Conservation (phyloP, 768 basidiomycete genomes). For the Rhodotorula paludigena region DNA sequence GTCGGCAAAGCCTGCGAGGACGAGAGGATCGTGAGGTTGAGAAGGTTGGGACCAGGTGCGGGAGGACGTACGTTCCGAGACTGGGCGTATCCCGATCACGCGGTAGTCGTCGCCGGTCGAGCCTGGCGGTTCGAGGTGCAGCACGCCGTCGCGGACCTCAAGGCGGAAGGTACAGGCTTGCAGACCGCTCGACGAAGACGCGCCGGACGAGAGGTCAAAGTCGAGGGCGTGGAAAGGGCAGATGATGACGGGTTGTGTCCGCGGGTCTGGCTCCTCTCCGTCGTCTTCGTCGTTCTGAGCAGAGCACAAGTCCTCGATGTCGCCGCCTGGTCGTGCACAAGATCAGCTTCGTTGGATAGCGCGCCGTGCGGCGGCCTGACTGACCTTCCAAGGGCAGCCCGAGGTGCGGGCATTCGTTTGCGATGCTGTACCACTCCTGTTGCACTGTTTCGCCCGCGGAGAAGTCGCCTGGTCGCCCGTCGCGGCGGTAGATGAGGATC, state of each 20-base stretch:
- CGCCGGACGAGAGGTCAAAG: conserved; percentile 65
- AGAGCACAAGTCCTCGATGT: conserved; percentile 11
- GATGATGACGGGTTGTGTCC: conserved; percentile 13
- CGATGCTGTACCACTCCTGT: conserved; percentile 15
- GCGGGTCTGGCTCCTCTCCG: not conserved
- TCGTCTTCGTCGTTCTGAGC: not conserved
- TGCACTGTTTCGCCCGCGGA: too few species aligned
- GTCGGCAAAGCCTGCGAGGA: conserved; percentile 56
- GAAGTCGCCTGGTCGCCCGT: not conserved
- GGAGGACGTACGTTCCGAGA: conserved; percentile 61
- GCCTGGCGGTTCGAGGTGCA: conserved; percentile 61
- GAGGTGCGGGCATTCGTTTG: conserved; percentile 32
- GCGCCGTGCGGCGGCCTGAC: too few species aligned
- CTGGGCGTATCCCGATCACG: conserved; percentile 63
- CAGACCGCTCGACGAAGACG: conserved; percentile 66
- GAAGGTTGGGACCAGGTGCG: not conserved
- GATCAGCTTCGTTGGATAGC: too few species aligned
- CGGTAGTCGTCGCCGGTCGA: conserved; percentile 56
- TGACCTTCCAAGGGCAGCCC: conserved; percentile 20
- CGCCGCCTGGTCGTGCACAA: too few species aligned
- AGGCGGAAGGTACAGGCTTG: conserved; percentile 64
- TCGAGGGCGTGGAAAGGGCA: conserved; percentile 52
- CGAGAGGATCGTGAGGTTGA: conserved; percentile 46
- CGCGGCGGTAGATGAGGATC: conserved; percentile 20
- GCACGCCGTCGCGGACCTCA: conserved; percentile 50